Evolutionary conservation across 129 eudicot species (phyloP).

Genomic region (Flaveria robusta): DNA sequence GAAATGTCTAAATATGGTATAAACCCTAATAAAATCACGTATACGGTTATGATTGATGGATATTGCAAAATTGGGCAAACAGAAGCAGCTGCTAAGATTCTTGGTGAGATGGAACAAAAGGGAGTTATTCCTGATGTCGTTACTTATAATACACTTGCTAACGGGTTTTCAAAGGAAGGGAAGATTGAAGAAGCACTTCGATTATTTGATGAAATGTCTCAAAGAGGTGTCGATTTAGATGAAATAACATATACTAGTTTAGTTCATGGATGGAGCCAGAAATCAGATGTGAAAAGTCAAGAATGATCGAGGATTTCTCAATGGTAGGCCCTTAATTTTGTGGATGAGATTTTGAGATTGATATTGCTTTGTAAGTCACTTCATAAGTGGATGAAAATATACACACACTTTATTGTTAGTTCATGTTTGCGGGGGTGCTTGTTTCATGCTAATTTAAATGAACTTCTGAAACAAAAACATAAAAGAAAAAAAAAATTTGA

Average conservation of each 20-base stretch:
- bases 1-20: constrained; percentile 58
- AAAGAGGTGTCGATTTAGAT: constrained; percentile 54
- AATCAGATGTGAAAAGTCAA: constrained; percentile 35
- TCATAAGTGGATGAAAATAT: constrained; percentile 41
- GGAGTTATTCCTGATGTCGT: constrained; percentile 76
- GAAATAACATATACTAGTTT: constrained; percentile 65
- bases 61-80: constrained; percentile 56
- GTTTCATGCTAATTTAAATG: constrained; percentile 21
- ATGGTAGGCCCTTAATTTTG: constrained; percentile 39
- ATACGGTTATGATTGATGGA: constrained; percentile 66
- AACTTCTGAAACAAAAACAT: constrained; percentile 11
- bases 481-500: neutral
- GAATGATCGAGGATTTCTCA: constrained; percentile 44
- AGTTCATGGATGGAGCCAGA: constrained; percentile 46
- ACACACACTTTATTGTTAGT: constrained; percentile 24
- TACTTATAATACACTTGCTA: constrained; percentile 57
- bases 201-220: constrained; percentile 52
- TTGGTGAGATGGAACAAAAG: constrained; percentile 61
- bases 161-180: constrained; percentile 63
- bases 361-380: constrained; percentile 26
- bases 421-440: constrained; percentile 4
- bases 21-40: constrained; percentile 69
- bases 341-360: constrained; percentile 32
- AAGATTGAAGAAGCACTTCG: constrained; percentile 53
- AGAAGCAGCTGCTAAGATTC: constrained; percentile 53